phyloP scores from a whole-genome alignment of 2,329 filamentous ascomycete genomes.

The Talaromyces sp. region DNA sequence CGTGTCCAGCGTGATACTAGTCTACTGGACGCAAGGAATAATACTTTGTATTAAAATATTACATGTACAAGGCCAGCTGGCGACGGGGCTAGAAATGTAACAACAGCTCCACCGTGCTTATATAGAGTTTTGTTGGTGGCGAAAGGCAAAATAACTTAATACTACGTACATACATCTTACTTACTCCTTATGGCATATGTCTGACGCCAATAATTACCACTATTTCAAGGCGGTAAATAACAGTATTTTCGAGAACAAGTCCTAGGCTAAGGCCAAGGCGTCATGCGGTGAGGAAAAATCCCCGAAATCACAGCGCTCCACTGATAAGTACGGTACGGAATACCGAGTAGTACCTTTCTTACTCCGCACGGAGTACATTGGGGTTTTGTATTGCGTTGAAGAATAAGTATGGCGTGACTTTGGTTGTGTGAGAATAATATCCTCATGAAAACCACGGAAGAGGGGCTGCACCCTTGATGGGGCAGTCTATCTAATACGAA shows the following conservation, averaged over 20 bases:
- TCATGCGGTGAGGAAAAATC: not conserved
- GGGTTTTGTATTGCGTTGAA: too few relatives aligned
- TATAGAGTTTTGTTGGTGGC: not conserved
- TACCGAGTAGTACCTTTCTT: too few relatives aligned
- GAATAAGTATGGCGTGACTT: not conserved
- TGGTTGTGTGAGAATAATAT: not conserved
- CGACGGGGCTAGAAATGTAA: not conserved
- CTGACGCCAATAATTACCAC: too few relatives aligned
- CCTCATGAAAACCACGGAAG: too few relatives aligned
- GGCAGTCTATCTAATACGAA: not conserved
- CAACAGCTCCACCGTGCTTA: not conserved
- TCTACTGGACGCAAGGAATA: too few relatives aligned
- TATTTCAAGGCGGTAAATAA: too few relatives aligned
- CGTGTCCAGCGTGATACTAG: too few relatives aligned
- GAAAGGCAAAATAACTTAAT: not conserved
- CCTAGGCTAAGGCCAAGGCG: too few relatives aligned
- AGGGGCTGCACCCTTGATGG: too few relatives aligned
- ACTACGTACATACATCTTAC: not conserved
- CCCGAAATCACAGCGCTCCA: not conserved
- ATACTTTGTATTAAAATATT: not conserved
- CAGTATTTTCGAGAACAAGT: too few relatives aligned
- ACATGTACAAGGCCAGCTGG: not conserved
- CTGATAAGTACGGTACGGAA: too few relatives aligned
- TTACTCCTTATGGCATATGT: not conserved
- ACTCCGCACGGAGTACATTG: too few relatives aligned